Conservation (phyloP, 306 rosid species). For the Albizia julibrissin region DNA sequence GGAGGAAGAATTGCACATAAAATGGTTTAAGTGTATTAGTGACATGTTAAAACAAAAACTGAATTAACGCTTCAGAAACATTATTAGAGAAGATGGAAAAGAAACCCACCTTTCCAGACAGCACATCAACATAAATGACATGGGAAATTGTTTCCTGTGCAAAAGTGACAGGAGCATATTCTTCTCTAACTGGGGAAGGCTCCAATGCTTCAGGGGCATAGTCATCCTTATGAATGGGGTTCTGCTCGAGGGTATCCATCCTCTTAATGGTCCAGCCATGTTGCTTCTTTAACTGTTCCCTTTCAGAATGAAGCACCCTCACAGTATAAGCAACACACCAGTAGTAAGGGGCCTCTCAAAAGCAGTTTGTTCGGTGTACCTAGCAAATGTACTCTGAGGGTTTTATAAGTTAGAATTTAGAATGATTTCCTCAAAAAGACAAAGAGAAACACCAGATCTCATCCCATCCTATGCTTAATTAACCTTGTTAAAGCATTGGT, state of each 20-base stretch:
- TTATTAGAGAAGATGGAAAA: slow-evolving; percentile 24
- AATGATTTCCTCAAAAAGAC: too few species aligned
- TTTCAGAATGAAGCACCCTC: slow-evolving; percentile 92
- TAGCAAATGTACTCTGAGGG: too few species aligned
- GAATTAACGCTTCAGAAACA: slow-evolving; percentile 7
- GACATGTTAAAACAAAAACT: neutral
- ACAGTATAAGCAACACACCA: too few species aligned
- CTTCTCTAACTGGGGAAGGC: slow-evolving; percentile 75
- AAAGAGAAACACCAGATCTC: too few species aligned
- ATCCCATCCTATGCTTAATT: too few species aligned
- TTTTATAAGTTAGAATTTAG: too few species aligned
- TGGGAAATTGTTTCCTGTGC: too few species aligned
- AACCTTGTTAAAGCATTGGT: too few species aligned
- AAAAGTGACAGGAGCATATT: too few species aligned
- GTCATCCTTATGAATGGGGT: slow-evolving; percentile 74
- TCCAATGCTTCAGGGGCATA: slow-evolving; percentile 71
- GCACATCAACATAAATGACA: slow-evolving; percentile 80
- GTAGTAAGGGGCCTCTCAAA: slow-evolving; percentile 98
- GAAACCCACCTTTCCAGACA: slow-evolving; percentile 76
- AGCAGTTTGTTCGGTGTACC: slow-evolving; percentile 93
- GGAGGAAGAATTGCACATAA: neutral
- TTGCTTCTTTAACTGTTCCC: slow-evolving; percentile 91
- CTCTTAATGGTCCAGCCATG: slow-evolving; percentile 98
- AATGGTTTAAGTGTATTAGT: slow-evolving; percentile 2
- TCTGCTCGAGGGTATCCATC: slow-evolving; percentile 82